Conservation (phyloP, 2,329 filamentous ascomycete species). For the Didymella arachidicola region DNA sequence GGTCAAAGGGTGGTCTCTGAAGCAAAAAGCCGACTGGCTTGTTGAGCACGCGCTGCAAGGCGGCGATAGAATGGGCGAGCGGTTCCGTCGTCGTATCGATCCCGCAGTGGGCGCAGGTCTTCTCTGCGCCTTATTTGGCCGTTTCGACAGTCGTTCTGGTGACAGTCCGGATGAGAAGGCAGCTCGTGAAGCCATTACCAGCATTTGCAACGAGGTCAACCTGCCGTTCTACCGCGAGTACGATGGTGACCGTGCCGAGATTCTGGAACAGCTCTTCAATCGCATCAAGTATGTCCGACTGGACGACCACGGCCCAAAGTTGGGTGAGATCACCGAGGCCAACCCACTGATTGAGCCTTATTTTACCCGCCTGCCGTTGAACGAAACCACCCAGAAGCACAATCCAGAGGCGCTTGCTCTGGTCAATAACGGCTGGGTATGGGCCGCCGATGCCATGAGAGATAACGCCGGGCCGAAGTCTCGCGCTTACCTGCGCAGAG, state of each 20-base stretch:
- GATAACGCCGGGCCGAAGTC: conserved; percentile 93
- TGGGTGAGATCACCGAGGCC: conserved; percentile 77
- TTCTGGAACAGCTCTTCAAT: conserved; percentile 90
- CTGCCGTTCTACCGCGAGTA: conserved; percentile 91
- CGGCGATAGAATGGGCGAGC: conserved; percentile 77
- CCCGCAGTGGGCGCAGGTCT: conserved; percentile 74
- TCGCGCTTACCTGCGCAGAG: conserved; percentile 89
- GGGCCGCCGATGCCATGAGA: conserved; percentile 92
- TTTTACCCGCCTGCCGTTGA: conserved; percentile 86
- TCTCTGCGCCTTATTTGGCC: conserved; percentile 72
- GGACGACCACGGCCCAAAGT: conserved; percentile 88
- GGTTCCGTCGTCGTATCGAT: conserved; percentile 76
- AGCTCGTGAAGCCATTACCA: conserved; percentile 62
- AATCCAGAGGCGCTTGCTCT: conserved; percentile 79
- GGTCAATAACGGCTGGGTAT: conserved; percentile 98
- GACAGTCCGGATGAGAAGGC: conserved; percentile 61
- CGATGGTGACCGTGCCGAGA: conserved; percentile 80
- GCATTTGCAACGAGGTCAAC: conserved; percentile 82
- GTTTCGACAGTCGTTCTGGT: conserved; percentile 64
- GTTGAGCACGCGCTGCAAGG: conserved; percentile 74
- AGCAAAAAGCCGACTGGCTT: conserved; percentile 70
- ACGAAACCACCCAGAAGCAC: conserved; percentile 79
- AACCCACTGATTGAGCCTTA: conserved; percentile 92
- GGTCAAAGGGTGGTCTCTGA: conserved; percentile 63
- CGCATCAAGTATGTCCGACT: conserved; percentile 93